phyloP scores from a whole-genome alignment of 192 early-diverging fungal genomes.

The Umbelopsis ramanniana region DNA sequence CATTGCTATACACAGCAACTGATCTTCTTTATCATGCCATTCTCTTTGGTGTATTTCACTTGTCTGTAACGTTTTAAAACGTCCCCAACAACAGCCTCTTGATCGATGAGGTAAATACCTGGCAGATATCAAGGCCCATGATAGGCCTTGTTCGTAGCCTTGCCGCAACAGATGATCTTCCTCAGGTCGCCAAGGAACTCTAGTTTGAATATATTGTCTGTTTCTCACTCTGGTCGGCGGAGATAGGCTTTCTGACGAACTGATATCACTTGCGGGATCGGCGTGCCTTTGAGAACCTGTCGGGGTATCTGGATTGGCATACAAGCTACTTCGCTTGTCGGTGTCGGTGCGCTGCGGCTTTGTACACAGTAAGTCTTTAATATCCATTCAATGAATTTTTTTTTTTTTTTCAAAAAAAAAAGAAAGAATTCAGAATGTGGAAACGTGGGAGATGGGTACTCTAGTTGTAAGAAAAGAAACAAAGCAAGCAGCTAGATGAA shows the following conservation, averaged over 20 bases:
- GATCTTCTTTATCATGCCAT: slow-evolving; percentile 31
- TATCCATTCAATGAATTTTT: slow-evolving; percentile 15
- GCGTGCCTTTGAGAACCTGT: neutral
- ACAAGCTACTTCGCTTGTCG: neutral
- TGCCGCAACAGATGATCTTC: slow-evolving; percentile 32
- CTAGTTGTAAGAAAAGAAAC: too few relatives aligned
- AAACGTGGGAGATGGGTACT: neutral
- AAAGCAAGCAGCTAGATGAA: too few relatives aligned
- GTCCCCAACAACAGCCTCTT: slow-evolving; percentile 39
- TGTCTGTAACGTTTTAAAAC: slow-evolving; percentile 35
- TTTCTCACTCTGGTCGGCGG: neutral
- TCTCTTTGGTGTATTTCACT: slow-evolving; percentile 17
- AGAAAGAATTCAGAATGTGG: neutral
- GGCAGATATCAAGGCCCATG: slow-evolving; percentile 37
- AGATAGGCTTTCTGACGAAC: neutral
- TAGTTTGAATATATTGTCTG: slow-evolving; percentile 27
- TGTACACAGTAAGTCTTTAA: slow-evolving; percentile 11
- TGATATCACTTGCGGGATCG: neutral
- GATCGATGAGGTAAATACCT: slow-evolving; percentile 37
- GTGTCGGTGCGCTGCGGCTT: neutral
- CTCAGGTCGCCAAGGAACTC: slow-evolving; percentile 32
- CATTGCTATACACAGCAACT: slow-evolving; percentile 15
- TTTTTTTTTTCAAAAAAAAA: too few relatives aligned
- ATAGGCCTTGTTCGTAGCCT: slow-evolving; percentile 35
- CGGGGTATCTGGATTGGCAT: neutral